Base-by-base conservation (phyloP, 805 yeast species). In the Yamadazyma laniorum region DNA sequence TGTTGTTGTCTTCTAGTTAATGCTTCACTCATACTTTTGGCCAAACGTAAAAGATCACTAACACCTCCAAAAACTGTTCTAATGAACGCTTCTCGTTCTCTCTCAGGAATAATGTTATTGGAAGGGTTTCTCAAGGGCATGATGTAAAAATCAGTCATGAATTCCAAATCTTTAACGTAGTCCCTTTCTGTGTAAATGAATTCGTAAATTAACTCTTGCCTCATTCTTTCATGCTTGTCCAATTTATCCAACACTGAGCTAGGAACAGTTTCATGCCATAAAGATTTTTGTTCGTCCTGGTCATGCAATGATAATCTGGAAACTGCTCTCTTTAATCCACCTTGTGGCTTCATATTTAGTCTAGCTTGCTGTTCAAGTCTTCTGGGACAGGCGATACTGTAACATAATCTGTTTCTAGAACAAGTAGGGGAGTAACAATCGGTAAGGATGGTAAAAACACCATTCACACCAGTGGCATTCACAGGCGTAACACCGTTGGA, bases 381-480 rank as follows among this genome's bases (percentile, higher is more conserved):
- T 49, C 96, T 76, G 12, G 99, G 99, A 64, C 99, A 93, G 9
- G 96, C 95, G 50, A 93, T 90, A 29, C 95, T 85, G 62, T 93
- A 93, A 63, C 99, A 93, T 27, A 91, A 67, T 23, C 78, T 71
- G 52, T 87, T 95, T 35, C 95, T 71, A 4, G 96, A 82, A 63
- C 99, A 93, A 0, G 99, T 93, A 23, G 99, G 96, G 0, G 97
- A 89, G 55, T 93, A 93, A 63, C 99, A 93, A 55, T 90, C 96
- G 0, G 97, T 86, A 45, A 93, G 68, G 29, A 91, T 67, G 1
- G 96, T 91, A 55, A 91, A 93, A 3, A 93, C 95, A 50, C 99
- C 99, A 59, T 86, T 86, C 8, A 88, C 89, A 0, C 70, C 67
- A 4, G 66, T 58, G 36, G 47, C 54, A 6, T 18, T 8, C 7